Conservation (phyloP, 768 basidiomycete genomes). For the Crepidotus variabilis region DNA sequence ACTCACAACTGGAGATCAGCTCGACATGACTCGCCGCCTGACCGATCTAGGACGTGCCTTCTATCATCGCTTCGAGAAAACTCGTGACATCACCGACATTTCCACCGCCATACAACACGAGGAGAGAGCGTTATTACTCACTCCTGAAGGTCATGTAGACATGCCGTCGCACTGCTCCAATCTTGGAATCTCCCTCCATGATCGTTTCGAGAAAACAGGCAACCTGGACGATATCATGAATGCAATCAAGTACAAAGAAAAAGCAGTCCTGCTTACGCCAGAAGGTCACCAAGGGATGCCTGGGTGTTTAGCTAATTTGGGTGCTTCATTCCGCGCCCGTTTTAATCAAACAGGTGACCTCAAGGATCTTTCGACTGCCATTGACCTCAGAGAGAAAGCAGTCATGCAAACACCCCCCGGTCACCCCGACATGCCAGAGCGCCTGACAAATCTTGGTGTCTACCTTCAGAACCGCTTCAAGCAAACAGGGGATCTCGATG, state of each 20-base stretch:
- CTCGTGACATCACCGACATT: not conserved
- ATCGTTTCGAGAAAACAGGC: not conserved
- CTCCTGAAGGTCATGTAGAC: not conserved
- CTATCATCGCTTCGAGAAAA: not conserved
- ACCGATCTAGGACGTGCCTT: not conserved
- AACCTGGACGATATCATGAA: not conserved
- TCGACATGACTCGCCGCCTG: not conserved
- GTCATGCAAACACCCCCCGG: too few species aligned
- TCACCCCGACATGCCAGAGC: too few species aligned
- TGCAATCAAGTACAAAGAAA: not conserved
- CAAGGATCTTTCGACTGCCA: too few species aligned
- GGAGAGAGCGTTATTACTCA: not conserved
- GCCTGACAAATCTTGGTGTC: not conserved
- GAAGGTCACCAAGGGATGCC: too few species aligned
- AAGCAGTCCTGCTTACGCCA: too few species aligned
- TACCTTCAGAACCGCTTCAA: not conserved
- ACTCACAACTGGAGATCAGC: not conserved
- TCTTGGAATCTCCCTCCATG: not conserved
- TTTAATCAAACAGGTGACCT: too few species aligned
- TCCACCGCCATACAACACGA: not conserved
- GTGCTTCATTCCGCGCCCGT: too few species aligned
- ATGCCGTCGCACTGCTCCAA: not conserved
- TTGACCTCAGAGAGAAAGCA: too few species aligned
- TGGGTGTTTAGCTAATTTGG: too few species aligned
- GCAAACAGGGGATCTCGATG: not conserved